phyloP scores from a whole-genome alignment of 495 filamentous ascomycete genomes.

The Amniculicola lignicola region DNA sequence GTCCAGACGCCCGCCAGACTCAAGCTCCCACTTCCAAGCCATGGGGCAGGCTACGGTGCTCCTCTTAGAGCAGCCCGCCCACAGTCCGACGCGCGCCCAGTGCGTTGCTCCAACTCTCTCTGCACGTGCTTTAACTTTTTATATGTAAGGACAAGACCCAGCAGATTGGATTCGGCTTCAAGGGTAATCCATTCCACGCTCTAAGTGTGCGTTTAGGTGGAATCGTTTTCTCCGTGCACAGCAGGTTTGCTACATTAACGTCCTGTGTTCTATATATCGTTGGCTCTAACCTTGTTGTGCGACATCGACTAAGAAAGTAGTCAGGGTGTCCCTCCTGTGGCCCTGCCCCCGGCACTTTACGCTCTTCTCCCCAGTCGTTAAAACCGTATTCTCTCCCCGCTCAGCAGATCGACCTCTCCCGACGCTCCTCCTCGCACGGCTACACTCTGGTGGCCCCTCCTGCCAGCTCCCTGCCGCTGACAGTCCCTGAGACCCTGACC shows the following conservation, averaged over 20 bases:
- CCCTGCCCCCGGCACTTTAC: constrained; percentile 28
- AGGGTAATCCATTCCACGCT: constrained; percentile 23
- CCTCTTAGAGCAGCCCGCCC: neutral
- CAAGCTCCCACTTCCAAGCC: too few species aligned
- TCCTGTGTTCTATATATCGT: constrained; percentile 17
- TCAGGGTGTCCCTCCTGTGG: constrained; percentile 6
- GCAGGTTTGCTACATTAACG: constrained; percentile 26
- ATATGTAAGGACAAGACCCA: constrained; percentile 20
- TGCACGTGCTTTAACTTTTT: constrained; percentile 18
- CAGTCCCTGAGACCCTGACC: neutral
- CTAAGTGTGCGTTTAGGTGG: constrained; percentile 9
- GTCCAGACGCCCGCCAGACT: constrained; percentile 5
- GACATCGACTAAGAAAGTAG: constrained; percentile 8
- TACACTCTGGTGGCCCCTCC: constrained; percentile 9
- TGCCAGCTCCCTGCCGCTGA: neutral
- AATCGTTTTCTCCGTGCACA: constrained; percentile 6
- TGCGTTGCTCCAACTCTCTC: neutral
- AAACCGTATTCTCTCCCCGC: constrained; percentile 33
- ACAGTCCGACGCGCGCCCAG: constrained; percentile 15
- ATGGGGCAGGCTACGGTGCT: constrained; percentile 3
- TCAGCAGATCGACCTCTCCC: constrained; percentile 31
- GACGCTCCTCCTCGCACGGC: constrained; percentile 26
- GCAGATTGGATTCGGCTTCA: constrained; percentile 11
- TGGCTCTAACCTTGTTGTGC: constrained; percentile 18
- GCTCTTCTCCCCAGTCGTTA: constrained; percentile 24